A percentile compares a stretch with the other conserved stretches of the same genome.
Conservation (phyloP, 257 asterid species). For the Linaria vulgaris region DNA sequence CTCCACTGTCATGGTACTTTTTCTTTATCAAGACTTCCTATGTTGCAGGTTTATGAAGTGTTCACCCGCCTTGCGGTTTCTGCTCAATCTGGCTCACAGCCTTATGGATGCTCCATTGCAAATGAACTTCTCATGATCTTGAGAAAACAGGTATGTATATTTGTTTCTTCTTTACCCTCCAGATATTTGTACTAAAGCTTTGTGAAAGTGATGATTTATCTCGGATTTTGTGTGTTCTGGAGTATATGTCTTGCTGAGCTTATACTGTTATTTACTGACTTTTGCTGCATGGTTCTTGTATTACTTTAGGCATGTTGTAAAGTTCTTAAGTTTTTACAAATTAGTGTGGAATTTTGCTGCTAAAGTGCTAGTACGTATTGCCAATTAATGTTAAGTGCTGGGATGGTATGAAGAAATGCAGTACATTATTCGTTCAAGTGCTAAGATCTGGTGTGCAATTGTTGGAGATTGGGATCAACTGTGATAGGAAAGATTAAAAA, state of each 20-base stretch:
- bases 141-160: conserved; percentile 65
- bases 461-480: too few relatives aligned
- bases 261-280: background rate
- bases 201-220: background rate
- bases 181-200: background rate
- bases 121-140: conserved; percentile 81
- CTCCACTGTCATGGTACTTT: conserved; percentile 8
- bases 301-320: background rate
- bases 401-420: background rate
- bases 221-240: background rate
- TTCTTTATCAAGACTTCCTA: conserved; percentile 24
- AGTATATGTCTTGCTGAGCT: background rate
- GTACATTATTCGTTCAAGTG: background rate
- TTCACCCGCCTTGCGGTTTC: conserved; percentile 74
- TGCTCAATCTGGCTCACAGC: conserved; percentile 52
- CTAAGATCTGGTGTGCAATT: too few relatives aligned
- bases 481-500: background rate
- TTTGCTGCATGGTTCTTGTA: background rate
- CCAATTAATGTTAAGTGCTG: background rate
- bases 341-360: background rate
- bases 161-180: conserved; percentile 13
- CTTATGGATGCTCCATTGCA: conserved; percentile 64
- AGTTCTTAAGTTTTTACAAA: background rate
- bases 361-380: too few relatives aligned
- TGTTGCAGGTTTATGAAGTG: conserved; percentile 76